phyloP scores from a whole-genome alignment of 2,329 filamentous ascomycete species.

The Plectosphaerella plurivora region DNA sequence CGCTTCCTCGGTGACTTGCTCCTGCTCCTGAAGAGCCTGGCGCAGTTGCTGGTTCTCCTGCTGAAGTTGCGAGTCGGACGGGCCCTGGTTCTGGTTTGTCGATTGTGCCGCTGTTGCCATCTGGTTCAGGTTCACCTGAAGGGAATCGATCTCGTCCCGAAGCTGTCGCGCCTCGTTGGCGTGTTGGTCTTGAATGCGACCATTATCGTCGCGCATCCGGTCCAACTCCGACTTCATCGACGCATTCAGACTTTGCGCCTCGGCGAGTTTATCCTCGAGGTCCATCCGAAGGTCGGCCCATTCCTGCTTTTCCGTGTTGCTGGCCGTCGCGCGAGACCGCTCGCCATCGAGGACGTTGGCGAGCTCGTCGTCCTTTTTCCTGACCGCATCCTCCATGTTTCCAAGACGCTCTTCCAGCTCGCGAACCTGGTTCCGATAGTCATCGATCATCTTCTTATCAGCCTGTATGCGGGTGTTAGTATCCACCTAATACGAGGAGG shows the following conservation, averaged over 20 bases:
- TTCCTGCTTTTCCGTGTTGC: slow-evolving; percentile 63
- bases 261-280: slow-evolving; percentile 68
- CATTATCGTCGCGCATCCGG: slow-evolving; percentile 62
- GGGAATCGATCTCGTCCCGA: slow-evolving; percentile 57
- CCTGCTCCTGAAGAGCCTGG: slow-evolving; percentile 64
- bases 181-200: slow-evolving; percentile 70
- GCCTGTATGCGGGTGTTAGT: slow-evolving; percentile 31
- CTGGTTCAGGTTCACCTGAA: slow-evolving; percentile 23
- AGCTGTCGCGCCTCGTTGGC: slow-evolving; percentile 58
- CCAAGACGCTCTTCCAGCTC: slow-evolving; percentile 72
- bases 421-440: slow-evolving; percentile 75
- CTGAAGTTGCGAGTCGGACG: slow-evolving; percentile 50
- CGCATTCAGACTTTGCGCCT: slow-evolving; percentile 74
- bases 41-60: slow-evolving; percentile 68
- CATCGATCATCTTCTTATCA: slow-evolving; percentile 68
- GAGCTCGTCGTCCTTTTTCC: slow-evolving; percentile 69
- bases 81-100: slow-evolving; percentile 12
- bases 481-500: slow-evolving; percentile 10
- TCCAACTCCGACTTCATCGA: slow-evolving; percentile 77
- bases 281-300: slow-evolving; percentile 61
- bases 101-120: slow-evolving; percentile 15
- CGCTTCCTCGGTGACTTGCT: slow-evolving; percentile 81
- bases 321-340: slow-evolving; percentile 45
- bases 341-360: slow-evolving; percentile 55
- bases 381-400: slow-evolving; percentile 63